A percentile compares a stretch with the other conserved stretches of the same genome.
Conservation (phyloP, 345 rosid genomes). For the Alliaria petiolata region DNA sequence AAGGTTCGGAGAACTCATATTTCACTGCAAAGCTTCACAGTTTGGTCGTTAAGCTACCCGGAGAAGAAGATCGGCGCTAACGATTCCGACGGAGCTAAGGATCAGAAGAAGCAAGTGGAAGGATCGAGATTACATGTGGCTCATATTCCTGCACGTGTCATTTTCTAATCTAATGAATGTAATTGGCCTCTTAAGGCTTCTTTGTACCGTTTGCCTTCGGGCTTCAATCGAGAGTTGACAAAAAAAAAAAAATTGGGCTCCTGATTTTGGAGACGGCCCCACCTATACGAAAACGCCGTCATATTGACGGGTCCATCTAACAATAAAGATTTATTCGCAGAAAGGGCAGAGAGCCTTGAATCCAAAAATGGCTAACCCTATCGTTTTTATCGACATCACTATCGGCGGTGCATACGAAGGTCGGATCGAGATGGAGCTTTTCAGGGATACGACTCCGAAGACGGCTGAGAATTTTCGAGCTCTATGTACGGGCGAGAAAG, state of each 20-base stretch:
- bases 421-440: slow-evolving; percentile 54
- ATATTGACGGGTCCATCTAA: slow-evolving; percentile 22
- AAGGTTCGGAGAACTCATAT: no score
- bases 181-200: no score
- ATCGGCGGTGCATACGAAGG: slow-evolving; percentile 35
- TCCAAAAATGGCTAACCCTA: slow-evolving; percentile 38
- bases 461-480: slow-evolving; percentile 68
- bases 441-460: slow-evolving; percentile 32
- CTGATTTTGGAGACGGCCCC: slow-evolving; percentile 15
- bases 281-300: slow-evolving; percentile 17
- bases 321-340: background rate
- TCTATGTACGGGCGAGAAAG: slow-evolving; percentile 64
- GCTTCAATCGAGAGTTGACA: no score
- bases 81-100: no score
- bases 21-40: no score
- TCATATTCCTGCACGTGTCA: no score
- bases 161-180: no score
- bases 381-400: slow-evolving; percentile 43
- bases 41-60: no score
- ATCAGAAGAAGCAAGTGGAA: no score
- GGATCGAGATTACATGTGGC: no score
- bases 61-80: no score
- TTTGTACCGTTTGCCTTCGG: no score
- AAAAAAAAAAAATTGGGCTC: slow-evolving; percentile 13
- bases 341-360: background rate